phyloP scores from a whole-genome alignment of 257 asterid species.

The Nyctanthes arbortristis region DNA sequence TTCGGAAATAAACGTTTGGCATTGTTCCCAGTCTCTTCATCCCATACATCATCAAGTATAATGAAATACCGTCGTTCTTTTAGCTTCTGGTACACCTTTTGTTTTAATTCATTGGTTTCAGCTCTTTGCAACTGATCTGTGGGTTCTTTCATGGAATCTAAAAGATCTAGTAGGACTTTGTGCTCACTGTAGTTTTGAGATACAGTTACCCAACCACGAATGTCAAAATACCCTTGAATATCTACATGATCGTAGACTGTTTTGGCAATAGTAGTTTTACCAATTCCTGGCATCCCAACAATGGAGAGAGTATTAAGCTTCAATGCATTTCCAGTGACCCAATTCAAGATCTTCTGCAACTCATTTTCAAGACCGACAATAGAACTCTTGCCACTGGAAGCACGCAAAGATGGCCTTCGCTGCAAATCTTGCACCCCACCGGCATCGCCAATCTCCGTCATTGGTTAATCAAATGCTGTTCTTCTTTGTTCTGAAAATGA shows the following conservation, averaged over 20 bases:
- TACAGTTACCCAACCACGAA: slow-evolving; percentile 18
- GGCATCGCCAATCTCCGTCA: neutral
- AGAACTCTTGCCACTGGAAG: neutral
- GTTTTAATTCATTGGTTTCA: slow-evolving; percentile 1
- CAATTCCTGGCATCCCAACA: slow-evolving; percentile 19
- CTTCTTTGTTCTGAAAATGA: no score
- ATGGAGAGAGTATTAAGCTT: neutral
- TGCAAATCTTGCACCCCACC: neutral
- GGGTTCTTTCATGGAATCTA: neutral
- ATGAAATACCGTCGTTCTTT: slow-evolving; percentile 19
- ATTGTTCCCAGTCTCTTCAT: neutral
- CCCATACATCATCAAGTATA: slow-evolving; percentile 30
- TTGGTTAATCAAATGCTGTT: no score
- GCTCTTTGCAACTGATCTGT: neutral
- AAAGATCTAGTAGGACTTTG: slow-evolving; percentile 11
- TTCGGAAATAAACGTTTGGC: slow-evolving; percentile 8
- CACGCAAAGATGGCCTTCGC: neutral
- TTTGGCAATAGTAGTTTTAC: slow-evolving; percentile 30
- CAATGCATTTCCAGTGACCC: neutral
- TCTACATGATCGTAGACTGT: slow-evolving; percentile 9
- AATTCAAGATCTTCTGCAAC: neutral
- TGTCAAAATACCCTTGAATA: neutral
- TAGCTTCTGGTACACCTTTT: neutral
- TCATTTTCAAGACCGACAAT: neutral
- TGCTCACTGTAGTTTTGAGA: neutral